Base-by-base conservation (phyloP, 495 filamentous ascomycete species). In the Talaromyces liani region DNA sequence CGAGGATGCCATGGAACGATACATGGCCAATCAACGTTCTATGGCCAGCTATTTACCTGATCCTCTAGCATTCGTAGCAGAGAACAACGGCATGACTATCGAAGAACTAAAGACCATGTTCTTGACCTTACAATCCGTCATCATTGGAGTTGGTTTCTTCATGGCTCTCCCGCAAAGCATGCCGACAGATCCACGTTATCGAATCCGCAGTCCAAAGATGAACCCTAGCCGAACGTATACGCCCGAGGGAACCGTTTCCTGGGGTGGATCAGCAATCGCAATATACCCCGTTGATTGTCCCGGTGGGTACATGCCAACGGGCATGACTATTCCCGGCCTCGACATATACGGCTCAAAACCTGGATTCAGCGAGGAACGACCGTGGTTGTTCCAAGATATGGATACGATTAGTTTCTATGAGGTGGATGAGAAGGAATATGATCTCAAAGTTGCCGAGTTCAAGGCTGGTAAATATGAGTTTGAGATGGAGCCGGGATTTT, bases 191-290 rank as follows among this genome's bases (percentile, higher is more conserved):
- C 85, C 85, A 0, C 73, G 79, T 0, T 72, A 82, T 22, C 70
- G 81, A 9, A 77, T 87, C 63, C 76, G 72, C n/a, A 75, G 76
- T 39, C 82, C 81, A 6, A 88, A 88, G 68, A 78, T 79, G 69
- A 88, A 88, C 62, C 85, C 85, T 3, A 82, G 77, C 5, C 76
- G 85, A 3, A 77, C 82, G 2, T 84, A 79, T 62, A 88, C 85
- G 0, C 83, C 83, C 0, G 81, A 78, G 14, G 84, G 85, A 1
- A 80, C 77, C 4, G 77, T 85, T 0, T 72, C 72, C 2, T 82
- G 82, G 76, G 85, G 84, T 16, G 85, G 85, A 6, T 75, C 71
- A 22, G 33, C 33, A 0, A 36, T 36, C 4, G 33, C 33, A 12
- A 68, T 86, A 12, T 85, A 87, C 65, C 82, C 82, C 8, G 81